Base-by-base conservation (phyloP, 164 flowering plant species). In the Tetrastigma voinierianum region DNA sequence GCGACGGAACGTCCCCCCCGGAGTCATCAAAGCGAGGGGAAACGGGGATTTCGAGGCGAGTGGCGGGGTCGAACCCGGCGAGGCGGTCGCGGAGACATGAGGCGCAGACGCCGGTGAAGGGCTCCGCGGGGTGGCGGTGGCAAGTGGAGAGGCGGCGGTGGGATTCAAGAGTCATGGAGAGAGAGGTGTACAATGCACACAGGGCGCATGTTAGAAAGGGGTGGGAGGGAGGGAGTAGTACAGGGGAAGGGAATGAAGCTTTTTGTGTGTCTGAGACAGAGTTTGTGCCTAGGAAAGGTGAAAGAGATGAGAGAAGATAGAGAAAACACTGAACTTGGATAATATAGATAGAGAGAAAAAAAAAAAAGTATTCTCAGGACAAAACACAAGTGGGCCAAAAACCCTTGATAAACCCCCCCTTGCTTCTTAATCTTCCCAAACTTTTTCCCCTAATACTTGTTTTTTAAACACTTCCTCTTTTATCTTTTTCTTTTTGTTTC, bases 21-120 rank as follows among this genome's bases (percentile, higher is more conserved):
- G 1, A 47, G 48, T 47, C 48, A 62, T 47, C 40, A 24, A 62
- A 16, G 59, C 79, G 40, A 72, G 57, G 80, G 68, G 75, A 87
- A 87, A 17, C 90, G 92, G 82, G 72, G 52, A 88, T 79, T 77
- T 90, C 85, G 75, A 86, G 77, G 24, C 86, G 85, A 57, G 89
- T 79, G 83, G 72, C 65, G 20, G 81, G 74, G 16, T 87, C 84
- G 71, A 77, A 51, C 67, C 82, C 80, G 61, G 83, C 77, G 79
- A 94, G 93, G 48, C 97, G 98, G 54, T 94, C 98, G 17, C 89
- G 81, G 59, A 94, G 81, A 72, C 98, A 94, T 14, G 87, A 68
- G 61, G 96, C 86, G 80, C 98, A 94, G 79, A 94, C 82, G 19
- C 96, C 96, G 67, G 95, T 85, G 79, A 80, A 51, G 14, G 82